A percentile compares a stretch with the other conserved stretches of the same genome.
Conservation (phyloP, 2,329 filamentous ascomycete genomes). For the Ceratocystis variospora region DNA sequence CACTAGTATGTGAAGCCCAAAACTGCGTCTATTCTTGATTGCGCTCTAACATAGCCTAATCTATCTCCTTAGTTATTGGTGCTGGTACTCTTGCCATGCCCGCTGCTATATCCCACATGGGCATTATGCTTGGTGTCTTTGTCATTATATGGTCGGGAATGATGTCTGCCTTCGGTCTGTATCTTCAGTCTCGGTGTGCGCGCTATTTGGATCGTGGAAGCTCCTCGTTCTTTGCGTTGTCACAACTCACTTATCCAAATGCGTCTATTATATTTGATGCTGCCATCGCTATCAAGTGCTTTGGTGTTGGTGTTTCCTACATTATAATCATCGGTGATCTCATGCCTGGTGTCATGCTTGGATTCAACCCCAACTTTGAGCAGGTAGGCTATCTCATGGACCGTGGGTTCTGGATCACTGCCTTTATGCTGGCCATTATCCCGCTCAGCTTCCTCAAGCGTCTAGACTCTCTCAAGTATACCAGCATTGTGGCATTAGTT, state of each 20-base stretch:
- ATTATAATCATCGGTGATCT: constrained; percentile 97
- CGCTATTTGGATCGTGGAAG: constrained; percentile 81
- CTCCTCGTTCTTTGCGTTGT: constrained; percentile 90
- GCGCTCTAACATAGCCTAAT: constrained; percentile 21
- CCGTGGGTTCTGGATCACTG: constrained; percentile 93
- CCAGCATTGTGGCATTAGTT: constrained; percentile 76
- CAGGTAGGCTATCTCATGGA: constrained; percentile 63
- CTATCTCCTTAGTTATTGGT: constrained; percentile 56
- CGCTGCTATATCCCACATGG: constrained; percentile 90
- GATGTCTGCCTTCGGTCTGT: constrained; percentile 82
- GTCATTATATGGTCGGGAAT: constrained; percentile 85
- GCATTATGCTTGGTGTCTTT: constrained; percentile 68
- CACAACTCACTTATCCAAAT: constrained; percentile 92
- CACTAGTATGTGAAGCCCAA: constrained; percentile 51
- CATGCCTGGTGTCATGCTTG: constrained; percentile 85
- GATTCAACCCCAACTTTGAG: constrained; percentile 55
- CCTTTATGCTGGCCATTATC: constrained; percentile 92
- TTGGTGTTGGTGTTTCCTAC: constrained; percentile 93
- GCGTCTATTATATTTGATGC: constrained; percentile 89
- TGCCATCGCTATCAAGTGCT: constrained; percentile 95
- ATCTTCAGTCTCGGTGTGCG: constrained; percentile 85
- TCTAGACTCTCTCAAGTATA: constrained; percentile 93
- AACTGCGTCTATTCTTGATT: not conserved
- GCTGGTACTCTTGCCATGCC: constrained; percentile 92
- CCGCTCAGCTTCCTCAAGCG: constrained; percentile 83